Conservation (phyloP, 1,284 basidiomycete genomes). For the Malassezia yamatoensis region DNA sequence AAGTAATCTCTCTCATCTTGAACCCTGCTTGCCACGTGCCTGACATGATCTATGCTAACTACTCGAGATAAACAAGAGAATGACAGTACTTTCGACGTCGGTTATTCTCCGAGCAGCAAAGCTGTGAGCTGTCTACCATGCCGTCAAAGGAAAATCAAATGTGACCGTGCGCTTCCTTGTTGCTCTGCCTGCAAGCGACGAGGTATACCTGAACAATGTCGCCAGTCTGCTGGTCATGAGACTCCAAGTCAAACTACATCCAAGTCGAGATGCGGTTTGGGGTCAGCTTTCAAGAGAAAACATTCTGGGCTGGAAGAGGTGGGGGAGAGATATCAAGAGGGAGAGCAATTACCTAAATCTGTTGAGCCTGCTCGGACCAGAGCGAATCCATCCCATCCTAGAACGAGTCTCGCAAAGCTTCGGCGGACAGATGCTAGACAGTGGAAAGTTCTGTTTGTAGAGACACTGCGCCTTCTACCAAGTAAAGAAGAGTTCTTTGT, state of each 20-base stretch:
- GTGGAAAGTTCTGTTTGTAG: neutral
- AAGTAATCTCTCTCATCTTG: too few relatives aligned
- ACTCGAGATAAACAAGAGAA: too few relatives aligned
- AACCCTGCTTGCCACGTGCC: too few relatives aligned
- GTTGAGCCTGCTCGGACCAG: too few relatives aligned
- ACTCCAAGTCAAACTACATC: neutral
- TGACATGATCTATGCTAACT: too few relatives aligned
- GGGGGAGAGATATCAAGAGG: too few relatives aligned
- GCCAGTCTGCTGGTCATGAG: conserved; percentile 23
- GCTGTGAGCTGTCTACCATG: conserved; percentile 3
- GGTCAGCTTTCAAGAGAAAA: too few relatives aligned
- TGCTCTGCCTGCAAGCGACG: conserved; percentile 31
- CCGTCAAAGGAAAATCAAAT: conserved; percentile 24
- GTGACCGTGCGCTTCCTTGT: conserved; percentile 31
- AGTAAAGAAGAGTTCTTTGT: neutral
- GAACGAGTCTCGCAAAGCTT: neutral
- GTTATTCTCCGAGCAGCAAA: too few relatives aligned
- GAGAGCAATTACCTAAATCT: too few relatives aligned
- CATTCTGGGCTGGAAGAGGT: too few relatives aligned
- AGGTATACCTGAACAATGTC: conserved; percentile 28
- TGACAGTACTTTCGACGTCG: too few relatives aligned
- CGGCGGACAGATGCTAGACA: neutral
- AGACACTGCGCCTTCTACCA: neutral
- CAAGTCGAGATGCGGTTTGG: too few relatives aligned
- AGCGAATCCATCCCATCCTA: neutral